These are phyloP conservation scores for Saururus chinensis DNA, from an alignment of 164 flowering plant species.

Conservation along the genomic window DNA sequence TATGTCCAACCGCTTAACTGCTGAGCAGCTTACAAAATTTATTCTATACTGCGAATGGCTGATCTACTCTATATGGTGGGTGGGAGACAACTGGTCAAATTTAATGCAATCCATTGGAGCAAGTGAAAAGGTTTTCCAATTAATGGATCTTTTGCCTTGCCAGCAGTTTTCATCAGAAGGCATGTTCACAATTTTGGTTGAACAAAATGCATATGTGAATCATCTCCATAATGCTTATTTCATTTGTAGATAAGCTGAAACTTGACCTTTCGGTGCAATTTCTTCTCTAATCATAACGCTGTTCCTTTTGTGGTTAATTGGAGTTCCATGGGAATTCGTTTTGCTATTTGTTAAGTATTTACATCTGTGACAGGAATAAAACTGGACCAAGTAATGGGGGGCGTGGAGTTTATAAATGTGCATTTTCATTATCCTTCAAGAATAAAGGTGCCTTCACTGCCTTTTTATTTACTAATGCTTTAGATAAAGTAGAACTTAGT, in stretches of 20 bases:
- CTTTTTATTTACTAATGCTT: background rate
- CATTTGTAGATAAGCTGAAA: no score
- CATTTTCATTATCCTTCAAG: slow-evolving; percentile 73
- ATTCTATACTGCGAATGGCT: slow-evolving; percentile 90
- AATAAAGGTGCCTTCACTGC: slow-evolving; percentile 25
- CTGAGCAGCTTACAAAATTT: slow-evolving; percentile 93
- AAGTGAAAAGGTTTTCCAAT: slow-evolving; percentile 89
- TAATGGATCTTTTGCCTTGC: slow-evolving; percentile 82
- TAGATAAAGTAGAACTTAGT: background rate
- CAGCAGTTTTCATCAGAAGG: slow-evolving; percentile 69
- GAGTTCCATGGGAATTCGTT: background rate
- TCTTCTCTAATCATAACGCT: background rate
- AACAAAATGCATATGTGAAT: background rate
- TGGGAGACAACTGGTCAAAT: slow-evolving; percentile 79
- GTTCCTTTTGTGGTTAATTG: background rate
- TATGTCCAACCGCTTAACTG: slow-evolving; percentile 65
- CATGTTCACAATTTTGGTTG: slow-evolving; percentile 5
- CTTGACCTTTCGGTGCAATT: background rate
- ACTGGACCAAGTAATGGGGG: slow-evolving; percentile 49
- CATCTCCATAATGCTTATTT: background rate
- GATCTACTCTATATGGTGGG: slow-evolving; percentile 91
- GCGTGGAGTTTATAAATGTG: slow-evolving; percentile 57
- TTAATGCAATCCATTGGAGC: slow-evolving; percentile 97
- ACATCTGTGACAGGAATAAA: slow-evolving; percentile 42
- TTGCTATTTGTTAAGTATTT: background rate